Percentiles rank a stretch among this genome's conserved stretches.
Conservation (phyloP, 1,284 basidiomycete species). For the Austroboletus novae-zelandiae region DNA sequence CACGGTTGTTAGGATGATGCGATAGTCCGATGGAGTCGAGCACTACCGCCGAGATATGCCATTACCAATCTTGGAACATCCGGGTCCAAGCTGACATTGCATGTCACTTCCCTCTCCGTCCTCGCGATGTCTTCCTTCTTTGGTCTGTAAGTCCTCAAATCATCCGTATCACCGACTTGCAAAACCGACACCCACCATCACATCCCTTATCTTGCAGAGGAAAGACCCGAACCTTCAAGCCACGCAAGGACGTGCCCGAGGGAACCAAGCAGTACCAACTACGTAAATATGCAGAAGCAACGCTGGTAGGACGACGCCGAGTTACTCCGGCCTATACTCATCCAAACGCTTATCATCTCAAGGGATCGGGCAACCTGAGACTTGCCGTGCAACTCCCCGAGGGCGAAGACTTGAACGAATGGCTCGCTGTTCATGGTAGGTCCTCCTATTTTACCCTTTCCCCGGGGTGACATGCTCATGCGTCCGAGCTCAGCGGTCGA, state of each 20-base stretch:
- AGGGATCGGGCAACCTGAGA: conserved; percentile 93
- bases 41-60: too few relatives aligned
- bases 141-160: conserved; percentile 59
- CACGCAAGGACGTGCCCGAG: conserved; percentile 91
- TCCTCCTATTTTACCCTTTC: conserved; percentile 29
- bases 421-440: conserved; percentile 93
- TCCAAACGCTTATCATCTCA: conserved; percentile 14
- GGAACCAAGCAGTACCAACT: conserved; percentile 97
- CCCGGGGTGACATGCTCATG: neutral
- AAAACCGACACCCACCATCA: conserved; percentile 11
- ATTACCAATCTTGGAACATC: conserved; percentile 17
- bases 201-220: conserved; percentile 46
- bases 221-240: conserved; percentile 95
- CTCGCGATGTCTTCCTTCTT: conserved; percentile 77
- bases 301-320: conserved; percentile 60
- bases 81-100: neutral
- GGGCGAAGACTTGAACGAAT: conserved; percentile 93
- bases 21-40: too few relatives aligned
- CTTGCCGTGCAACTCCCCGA: conserved; percentile 90
- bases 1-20: neutral
- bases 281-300: conserved; percentile 96
- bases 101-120: conserved; percentile 5
- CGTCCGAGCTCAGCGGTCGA: conserved; percentile 68
- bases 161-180: neutral
- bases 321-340: conserved; percentile 2